These are phyloP conservation scores for Cadophora gregata DNA, from an alignment of 2,329 filamentous ascomycete genomes.

Conservation along the genomic window DNA sequence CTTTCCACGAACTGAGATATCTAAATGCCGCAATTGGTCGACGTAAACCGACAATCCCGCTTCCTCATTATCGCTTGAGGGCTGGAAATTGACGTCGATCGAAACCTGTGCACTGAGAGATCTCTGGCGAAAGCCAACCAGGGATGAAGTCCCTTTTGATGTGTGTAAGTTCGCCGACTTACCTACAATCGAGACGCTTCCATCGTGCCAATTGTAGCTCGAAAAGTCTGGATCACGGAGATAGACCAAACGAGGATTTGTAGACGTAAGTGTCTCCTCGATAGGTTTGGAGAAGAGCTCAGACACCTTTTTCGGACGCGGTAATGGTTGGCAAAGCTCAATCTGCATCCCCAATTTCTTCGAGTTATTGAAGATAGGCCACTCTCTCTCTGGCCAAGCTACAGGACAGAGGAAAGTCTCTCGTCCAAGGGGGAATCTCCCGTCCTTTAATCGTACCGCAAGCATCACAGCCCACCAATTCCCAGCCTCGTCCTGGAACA, in stretches of 20 bases:
- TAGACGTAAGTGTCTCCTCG: not conserved
- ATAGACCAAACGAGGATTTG: not conserved
- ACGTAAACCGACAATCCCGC: not conserved
- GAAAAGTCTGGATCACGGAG: not conserved
- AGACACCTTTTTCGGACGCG: not conserved
- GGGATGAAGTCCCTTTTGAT: not conserved
- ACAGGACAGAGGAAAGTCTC: not conserved
- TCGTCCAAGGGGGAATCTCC: not conserved
- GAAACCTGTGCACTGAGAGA: not conserved
- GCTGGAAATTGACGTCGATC: not conserved
- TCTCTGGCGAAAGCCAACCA: not conserved
- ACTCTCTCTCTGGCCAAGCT: not conserved
- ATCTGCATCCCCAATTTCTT: not conserved
- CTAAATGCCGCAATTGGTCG: not conserved
- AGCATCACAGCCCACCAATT: slow-evolving; percentile 59
- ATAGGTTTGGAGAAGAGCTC: not conserved
- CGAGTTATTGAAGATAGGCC: not conserved
- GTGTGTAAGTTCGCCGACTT: not conserved
- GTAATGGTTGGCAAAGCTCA: not conserved
- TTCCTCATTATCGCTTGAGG: not conserved
- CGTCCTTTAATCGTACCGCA: slow-evolving; percentile 31
- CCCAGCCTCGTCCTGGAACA: slow-evolving; percentile 56
- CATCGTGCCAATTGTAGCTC: not conserved
- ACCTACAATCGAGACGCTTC: not conserved
- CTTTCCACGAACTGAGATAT: not conserved